A percentile compares a stretch with the other conserved stretches of the same genome.
phyloP scores from a whole-genome alignment of 192 early-diverging fungal species.

The Anaeromyces robustus region DNA sequence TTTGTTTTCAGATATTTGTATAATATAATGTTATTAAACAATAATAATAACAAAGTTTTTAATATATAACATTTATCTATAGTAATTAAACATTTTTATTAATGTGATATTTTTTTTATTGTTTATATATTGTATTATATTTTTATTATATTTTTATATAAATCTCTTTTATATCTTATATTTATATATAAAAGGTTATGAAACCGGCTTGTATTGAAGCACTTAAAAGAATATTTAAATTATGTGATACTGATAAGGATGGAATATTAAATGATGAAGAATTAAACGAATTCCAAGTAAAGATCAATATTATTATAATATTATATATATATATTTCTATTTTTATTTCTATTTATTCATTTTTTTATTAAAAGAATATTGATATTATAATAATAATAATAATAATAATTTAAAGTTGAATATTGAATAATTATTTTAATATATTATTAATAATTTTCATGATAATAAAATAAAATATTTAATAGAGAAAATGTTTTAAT shows the following conservation, averaged over 20 bases:
- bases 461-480: slow-evolving; percentile 2
- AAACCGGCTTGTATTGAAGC: slow-evolving; percentile 86
- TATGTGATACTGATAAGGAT: slow-evolving; percentile 93
- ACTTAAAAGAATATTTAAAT: slow-evolving; percentile 77
- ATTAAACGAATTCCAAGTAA: slow-evolving; percentile 89
- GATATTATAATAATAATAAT: not conserved
- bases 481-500: slow-evolving; percentile 84
- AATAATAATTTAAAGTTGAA: too few relatives aligned
- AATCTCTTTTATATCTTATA: slow-evolving; percentile 1
- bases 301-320: not conserved
- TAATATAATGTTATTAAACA: too few relatives aligned
- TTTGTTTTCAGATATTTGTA: too few relatives aligned
- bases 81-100: too few relatives aligned
- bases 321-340: not conserved
- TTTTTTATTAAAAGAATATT: not conserved
- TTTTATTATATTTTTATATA: too few relatives aligned
- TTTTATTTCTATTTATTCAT: too few relatives aligned
- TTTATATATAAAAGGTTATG: slow-evolving; percentile 24
- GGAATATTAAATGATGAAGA: slow-evolving; percentile 81
- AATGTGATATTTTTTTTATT: too few relatives aligned
- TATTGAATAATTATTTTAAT: too few relatives aligned
- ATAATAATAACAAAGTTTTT: too few relatives aligned
- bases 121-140: too few relatives aligned
- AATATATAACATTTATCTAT: too few relatives aligned
- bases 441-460: too few relatives aligned